These are phyloP conservation scores for Coemansia sp. DNA, from an alignment of 192 early-diverging fungal species.

Conservation along the genomic window DNA sequence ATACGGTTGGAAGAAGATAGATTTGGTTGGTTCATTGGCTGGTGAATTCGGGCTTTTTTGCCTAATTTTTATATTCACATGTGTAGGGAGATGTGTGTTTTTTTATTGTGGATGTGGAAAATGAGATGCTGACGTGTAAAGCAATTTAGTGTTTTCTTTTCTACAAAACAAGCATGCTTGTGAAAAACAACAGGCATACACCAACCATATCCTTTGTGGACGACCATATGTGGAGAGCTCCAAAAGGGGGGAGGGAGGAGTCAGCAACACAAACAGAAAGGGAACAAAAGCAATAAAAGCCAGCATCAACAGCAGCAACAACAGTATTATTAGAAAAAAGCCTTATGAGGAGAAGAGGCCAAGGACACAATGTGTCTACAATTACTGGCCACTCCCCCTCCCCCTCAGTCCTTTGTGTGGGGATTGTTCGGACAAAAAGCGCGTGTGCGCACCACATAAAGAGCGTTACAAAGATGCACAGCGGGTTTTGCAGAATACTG, in stretches of 20 bases:
- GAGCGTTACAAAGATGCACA: background rate
- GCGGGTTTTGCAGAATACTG: background rate
- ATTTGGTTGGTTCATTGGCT: too few relatives aligned
- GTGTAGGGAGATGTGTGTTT: too few relatives aligned
- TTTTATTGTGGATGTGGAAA: too few relatives aligned
- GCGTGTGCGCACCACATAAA: background rate
- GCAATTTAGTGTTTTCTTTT: too few relatives aligned
- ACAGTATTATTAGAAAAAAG: background rate
- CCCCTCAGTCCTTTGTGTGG: background rate
- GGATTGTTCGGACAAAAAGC: background rate
- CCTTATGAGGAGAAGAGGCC: background rate
- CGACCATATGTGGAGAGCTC: too few relatives aligned
- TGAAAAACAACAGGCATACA: too few relatives aligned
- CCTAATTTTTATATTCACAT: background rate
- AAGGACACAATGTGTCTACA: slow-evolving; percentile 1
- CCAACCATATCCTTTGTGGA: too few relatives aligned
- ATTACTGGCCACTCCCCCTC: background rate
- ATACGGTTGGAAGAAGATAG: background rate
- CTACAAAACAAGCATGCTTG: too few relatives aligned
- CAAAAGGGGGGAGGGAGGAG: too few relatives aligned
- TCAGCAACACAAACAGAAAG: too few relatives aligned
- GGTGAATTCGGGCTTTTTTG: background rate
- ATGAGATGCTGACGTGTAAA: too few relatives aligned
- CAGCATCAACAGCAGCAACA: background rate
- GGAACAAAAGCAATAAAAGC: background rate